Evolutionary conservation across 176 grass and related monocot genomes (phyloP), one percentile per base, ranked within the genome.

Genomic region (Dactylis glomerata): DNA sequence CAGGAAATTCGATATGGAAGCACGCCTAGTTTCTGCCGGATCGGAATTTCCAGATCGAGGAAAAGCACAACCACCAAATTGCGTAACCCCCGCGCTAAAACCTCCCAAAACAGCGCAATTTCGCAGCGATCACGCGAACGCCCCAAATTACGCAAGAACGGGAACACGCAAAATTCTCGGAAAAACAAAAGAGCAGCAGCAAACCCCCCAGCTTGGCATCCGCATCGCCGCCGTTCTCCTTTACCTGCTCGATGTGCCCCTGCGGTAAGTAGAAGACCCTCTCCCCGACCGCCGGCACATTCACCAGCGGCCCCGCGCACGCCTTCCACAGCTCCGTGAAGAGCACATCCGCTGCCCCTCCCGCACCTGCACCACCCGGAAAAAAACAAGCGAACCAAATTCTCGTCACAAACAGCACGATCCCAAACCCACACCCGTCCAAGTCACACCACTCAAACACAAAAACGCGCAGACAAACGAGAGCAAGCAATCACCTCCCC

Each of bases 251-350:
- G 73, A 92, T 94, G 78, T 97, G 95, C 42, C 95, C 95, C 83
- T 97, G 95, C 14, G 95, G 95, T 79, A 94, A 91, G 90, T 97
- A 97, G 90, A 82, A 97, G 41, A 97, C 92, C 84, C 50, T 85
- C 81, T 91, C 92, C 37, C 84, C 84, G 47, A 88, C 69, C 37
- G 84, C 75, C 71, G 95, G 95, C 34, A 97, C 90, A 70, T 79
- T 80, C 47, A 89, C 89, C 37, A 97, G 81, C 46, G 95, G 95
- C 68, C 95, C 95, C 13, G 95, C 95, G 82, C 95, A 97, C 34
- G 95, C 92, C 73, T 77, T 74, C 95, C 95, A 97, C 16, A 94
- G 86, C 86, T 97, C 92, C 31, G 77, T 90, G 82, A 88, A 97
- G 76, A 97, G 78, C 79, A 73, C 86, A 34, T 91, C 86, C 74